A percentile compares a stretch with the other conserved stretches of the same genome.
phyloP scores from a whole-genome alignment of 768 basidiomycete genomes.

The Coprinopsis strossmayeri region DNA sequence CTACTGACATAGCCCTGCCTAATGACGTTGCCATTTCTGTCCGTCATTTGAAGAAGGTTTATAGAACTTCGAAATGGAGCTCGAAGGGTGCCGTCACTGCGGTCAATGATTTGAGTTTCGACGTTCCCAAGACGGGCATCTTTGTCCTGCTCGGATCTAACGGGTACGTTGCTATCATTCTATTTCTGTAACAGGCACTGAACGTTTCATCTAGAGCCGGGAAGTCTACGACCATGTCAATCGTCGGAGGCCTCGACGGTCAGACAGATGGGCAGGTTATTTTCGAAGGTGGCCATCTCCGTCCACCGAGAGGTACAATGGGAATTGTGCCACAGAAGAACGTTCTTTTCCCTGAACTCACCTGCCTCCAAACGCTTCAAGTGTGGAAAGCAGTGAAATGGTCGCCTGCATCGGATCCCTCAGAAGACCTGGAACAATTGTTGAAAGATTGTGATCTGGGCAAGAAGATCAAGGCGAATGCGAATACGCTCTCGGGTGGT shows the following conservation, averaged over 20 bases:
- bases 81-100: conserved; percentile 50
- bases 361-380: conserved; percentile 64
- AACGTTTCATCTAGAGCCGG: conserved; percentile 46
- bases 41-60: conserved; percentile 53
- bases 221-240: conserved; percentile 66
- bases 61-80: conserved; percentile 41
- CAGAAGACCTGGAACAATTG: conserved; percentile 59
- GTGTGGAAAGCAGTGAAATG: conserved; percentile 72
- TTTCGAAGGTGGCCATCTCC: conserved; percentile 44
- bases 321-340: conserved; percentile 84
- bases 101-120: conserved; percentile 56
- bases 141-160: conserved; percentile 74
- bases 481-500: conserved; percentile 65
- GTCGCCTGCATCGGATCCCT: conserved; percentile 33
- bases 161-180: conserved; percentile 48
- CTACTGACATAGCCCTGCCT: conserved; percentile 18
- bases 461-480: conserved; percentile 62
- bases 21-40: conserved; percentile 54
- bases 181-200: too few relatives aligned
- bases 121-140: conserved; percentile 69
- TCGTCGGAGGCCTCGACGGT: conserved; percentile 57
- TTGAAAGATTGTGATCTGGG: conserved; percentile 67
- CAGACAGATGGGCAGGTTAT: conserved; percentile 52
- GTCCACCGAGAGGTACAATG: conserved; percentile 56
- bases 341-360: conserved; percentile 70